Base-by-base conservation (phyloP, 352 stramenopile species). In the Phytophthora meadii region DNA sequence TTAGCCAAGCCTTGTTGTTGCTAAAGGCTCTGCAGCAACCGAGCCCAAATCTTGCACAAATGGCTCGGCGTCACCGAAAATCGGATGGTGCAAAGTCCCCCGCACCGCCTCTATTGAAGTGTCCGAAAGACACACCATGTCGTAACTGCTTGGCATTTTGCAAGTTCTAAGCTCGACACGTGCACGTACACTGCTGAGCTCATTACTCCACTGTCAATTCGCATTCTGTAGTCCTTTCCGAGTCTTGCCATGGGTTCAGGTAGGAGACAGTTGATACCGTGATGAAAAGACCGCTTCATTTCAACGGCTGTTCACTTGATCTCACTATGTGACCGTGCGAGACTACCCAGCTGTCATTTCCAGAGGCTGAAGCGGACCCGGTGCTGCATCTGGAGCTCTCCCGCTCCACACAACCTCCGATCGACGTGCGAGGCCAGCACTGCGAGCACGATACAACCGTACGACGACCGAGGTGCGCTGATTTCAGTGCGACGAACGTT, bases 401-500 rank as follows among this genome's bases (percentile, higher is more conserved):
- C 63, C 55, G 42, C 63, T 48, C 54, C 61, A 70, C 49, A 65
- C 37, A 65, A 55, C 41, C 19, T 19, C 46, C 44, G 61, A 70
- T 70, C 48, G 41, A 46, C 27, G 47, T 49, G 56, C 56, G 25
- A 52, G 46, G 19, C 25, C 30, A 4, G 30, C 30, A 36, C 30
- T 36, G 30, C 5, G 34, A 40, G 34, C 40, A 44, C 17, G 25
- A 41, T 30, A 49, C 44, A 28, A 46, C 44, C 36, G 32, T 56
- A 65, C 65, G 65, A 73, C 52, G 52, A 59, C 68, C 64, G 36
- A 66, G 49, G 41, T 42, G 27, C 27, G 25, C 45, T 57, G 62
- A 60, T 70, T 65, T 70, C 54, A 65, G 54, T 65, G 61, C 54
- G 61, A 50, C 54, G 61, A 48, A 62, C 52, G 60, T 42, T 51